Evolutionary conservation across 2,329 filamentous ascomycete species (phyloP).

Genomic region (Aspergillus bombycis): DNA sequence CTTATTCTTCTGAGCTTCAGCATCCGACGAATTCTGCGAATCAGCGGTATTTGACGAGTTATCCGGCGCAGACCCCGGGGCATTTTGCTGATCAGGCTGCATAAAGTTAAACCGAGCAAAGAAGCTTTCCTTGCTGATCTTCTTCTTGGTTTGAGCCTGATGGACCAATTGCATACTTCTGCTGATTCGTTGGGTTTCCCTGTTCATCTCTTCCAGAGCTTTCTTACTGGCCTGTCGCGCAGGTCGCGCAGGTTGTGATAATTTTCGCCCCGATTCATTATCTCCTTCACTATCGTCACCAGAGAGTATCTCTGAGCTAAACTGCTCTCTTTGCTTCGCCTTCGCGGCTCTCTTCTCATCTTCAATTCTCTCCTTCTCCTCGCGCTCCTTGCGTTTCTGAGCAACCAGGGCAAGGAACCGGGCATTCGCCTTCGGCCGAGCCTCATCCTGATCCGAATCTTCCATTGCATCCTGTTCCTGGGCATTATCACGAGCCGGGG

Average conservation of each 20-base stretch:
- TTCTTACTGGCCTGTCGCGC: slow-evolving; percentile 87
- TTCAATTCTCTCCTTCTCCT: slow-evolving; percentile 65
- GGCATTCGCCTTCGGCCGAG: slow-evolving; percentile 49
- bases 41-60: slow-evolving; percentile 49
- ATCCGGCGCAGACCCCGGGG: slow-evolving; percentile 28
- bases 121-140: slow-evolving; percentile 79
- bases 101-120: slow-evolving; percentile 83
- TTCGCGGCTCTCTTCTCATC: slow-evolving; percentile 44
- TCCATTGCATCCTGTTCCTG: slow-evolving; percentile 19
- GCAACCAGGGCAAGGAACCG: slow-evolving; percentile 74
- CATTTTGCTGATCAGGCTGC: slow-evolving; percentile 39
- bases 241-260: slow-evolving; percentile 72
- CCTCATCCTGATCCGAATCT: slow-evolving; percentile 25
- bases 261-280: slow-evolving; percentile 65
- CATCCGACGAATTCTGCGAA: slow-evolving; percentile 54
- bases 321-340: slow-evolving; percentile 33
- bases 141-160: slow-evolving; percentile 88
- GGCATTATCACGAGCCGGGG: slow-evolving; percentile 23
- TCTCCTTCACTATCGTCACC: slow-evolving; percentile 61
- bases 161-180: slow-evolving; percentile 90
- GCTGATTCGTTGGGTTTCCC: slow-evolving; percentile 88
- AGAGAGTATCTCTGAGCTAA: slow-evolving; percentile 47
- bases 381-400: slow-evolving; percentile 71
- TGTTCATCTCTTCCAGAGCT: slow-evolving; percentile 90
- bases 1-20: slow-evolving; percentile 47